Percentiles rank a stretch among this genome's conserved stretches.
phyloP scores from a whole-genome alignment of 495 filamentous ascomycete genomes.

The Letharia lupina region DNA sequence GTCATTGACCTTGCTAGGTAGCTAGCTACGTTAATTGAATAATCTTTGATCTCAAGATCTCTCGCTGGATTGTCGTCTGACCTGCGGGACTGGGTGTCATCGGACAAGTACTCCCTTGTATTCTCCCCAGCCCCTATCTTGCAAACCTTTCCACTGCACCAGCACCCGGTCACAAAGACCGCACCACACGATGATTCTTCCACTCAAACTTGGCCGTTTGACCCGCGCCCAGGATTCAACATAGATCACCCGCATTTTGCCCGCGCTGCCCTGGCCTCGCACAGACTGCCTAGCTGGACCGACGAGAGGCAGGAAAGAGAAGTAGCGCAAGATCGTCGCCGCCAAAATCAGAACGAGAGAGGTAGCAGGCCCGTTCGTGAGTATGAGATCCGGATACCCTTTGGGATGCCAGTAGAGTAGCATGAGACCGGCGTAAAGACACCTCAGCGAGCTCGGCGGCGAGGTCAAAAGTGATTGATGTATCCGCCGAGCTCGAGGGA shows the following conservation, averaged over 20 bases:
- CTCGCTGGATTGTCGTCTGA: neutral
- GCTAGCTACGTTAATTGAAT: neutral
- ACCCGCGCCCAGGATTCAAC: conserved; percentile 89
- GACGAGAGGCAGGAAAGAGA: conserved; percentile 27
- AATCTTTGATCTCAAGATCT: neutral
- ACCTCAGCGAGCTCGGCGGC: conserved; percentile 49
- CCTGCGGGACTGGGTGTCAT: neutral
- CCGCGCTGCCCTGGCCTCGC: neutral
- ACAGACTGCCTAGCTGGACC: neutral
- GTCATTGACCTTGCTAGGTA: neutral
- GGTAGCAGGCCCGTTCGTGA: conserved; percentile 85
- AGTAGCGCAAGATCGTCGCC: conserved; percentile 57
- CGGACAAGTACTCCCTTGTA: conserved; percentile 18
- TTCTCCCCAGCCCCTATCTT: conserved; percentile 28
- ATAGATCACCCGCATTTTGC: conserved; percentile 64
- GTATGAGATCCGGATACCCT: conserved; percentile 58
- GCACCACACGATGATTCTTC: conserved; percentile 53
- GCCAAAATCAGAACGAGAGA: conserved; percentile 70
- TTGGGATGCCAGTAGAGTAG: conserved; percentile 34
- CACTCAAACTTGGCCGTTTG: conserved; percentile 68
- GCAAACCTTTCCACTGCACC: conserved; percentile 63
- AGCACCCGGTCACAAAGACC: conserved; percentile 58
- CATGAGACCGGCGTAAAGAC: conserved; percentile 41
- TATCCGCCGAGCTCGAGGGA: conserved; percentile 64
- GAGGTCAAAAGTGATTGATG: conserved; percentile 70